Evolutionary conservation across 2,329 filamentous ascomycete genomes (phyloP), one percentile per base, ranked within the genome.

Genomic region (Ilyonectria mors-panacis): DNA sequence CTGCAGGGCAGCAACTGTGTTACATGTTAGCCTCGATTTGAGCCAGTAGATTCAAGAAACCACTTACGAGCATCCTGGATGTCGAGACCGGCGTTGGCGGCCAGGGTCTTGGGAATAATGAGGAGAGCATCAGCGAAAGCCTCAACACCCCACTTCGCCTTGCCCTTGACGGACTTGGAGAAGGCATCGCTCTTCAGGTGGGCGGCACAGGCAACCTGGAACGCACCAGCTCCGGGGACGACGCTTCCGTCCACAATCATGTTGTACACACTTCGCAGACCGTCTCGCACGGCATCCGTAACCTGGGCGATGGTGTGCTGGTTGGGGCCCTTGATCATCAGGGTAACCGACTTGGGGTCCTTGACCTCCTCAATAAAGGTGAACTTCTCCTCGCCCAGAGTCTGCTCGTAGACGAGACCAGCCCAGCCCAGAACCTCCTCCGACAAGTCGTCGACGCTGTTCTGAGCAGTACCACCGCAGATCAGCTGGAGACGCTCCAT

Each of bases 311-410:
- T 99, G 68, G 95, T 98, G 85, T 99, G 96, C 78, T 91, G 87
- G 83, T 99, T 99, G 70, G 96, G 96, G 26, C 96, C 96, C 87
- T 98, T 99, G 87, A 99, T 98, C 77, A 99, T 88, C 35, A 99
- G 87, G 17, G 96, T 99, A 53, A 99, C 96, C 1, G 95, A 98
- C 86, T 99, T 99, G 69, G 96, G 94, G 69, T 98, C 94, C 87
- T 98, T 98, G 77, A 99, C 96, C 76, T 99, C 96, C 83, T 99
- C 96, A 68, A 99, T 88, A 80, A 99, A 99, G 6, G 96, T 99
- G 85, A 94, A 99, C 86, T 99, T 99, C 87, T 99, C 96, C 86
- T 99, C 96, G 69, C 96, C 96, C 10, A 99, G 88, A 75, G 95
- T 94, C 83, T 99, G 95, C 85, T 99, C 96, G 80, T 99, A 98